Conservation (phyloP, 441 rosid species). For the Gossypium schwendimanii region DNA sequence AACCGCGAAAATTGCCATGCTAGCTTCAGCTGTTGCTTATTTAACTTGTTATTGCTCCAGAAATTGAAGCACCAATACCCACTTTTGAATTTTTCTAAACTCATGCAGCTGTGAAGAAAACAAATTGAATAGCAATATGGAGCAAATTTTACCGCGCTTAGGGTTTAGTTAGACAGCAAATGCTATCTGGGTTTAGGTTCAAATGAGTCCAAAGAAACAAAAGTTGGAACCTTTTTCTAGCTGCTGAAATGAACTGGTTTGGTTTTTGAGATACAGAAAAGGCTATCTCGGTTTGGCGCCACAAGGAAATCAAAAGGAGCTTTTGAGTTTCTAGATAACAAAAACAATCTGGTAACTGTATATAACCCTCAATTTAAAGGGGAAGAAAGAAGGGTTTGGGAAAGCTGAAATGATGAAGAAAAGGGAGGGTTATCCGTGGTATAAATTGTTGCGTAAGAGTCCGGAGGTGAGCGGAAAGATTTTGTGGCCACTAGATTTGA, state of each 20-base stretch:
- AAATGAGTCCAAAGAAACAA: not conserved
- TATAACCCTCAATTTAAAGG: not conserved
- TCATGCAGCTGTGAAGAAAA: conserved; percentile 58
- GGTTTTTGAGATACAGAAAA: not conserved
- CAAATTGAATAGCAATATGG: not conserved
- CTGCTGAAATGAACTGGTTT: not conserved
- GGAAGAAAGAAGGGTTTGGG: not conserved
- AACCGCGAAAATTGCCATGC: conserved; percentile 41
- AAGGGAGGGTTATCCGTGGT: not conserved
- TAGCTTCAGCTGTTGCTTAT: conserved; percentile 8
- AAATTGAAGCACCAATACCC: conserved; percentile 35
- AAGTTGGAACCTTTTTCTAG: not conserved
- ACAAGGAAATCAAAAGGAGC: too few relatives aligned
- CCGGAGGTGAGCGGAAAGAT: not conserved
- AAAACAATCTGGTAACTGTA: not conserved
- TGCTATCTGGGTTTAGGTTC: conserved; percentile 1
- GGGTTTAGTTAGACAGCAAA: conserved; percentile 5
- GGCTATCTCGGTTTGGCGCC: not conserved
- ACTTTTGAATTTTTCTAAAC: conserved; percentile 29
- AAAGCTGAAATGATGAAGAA: conserved; percentile 3
- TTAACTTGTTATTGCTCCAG: conserved; percentile 37
- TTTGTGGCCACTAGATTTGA: not conserved
- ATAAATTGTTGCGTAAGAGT: not conserved
- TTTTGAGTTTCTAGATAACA: not conserved
- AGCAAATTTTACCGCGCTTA: not conserved